A percentile compares a stretch with the other conserved stretches of the same genome.
These are phyloP conservation scores for Platanus orientalis DNA, from an alignment of 164 flowering plant species.

Conservation along the genomic window DNA sequence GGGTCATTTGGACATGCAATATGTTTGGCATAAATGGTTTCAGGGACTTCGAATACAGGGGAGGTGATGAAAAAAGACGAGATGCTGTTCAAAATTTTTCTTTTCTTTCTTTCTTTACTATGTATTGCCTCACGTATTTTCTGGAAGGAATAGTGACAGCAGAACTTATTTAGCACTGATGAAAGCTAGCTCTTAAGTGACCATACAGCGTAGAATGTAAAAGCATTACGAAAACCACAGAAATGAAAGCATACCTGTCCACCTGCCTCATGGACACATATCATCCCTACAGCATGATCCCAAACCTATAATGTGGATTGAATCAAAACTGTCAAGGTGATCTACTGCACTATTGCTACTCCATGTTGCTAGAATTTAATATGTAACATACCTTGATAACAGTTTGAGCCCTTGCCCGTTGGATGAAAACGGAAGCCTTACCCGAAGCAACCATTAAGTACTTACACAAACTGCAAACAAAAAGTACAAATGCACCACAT, in stretches of 20 bases:
- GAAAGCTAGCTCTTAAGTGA: not conserved
- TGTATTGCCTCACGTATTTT: too few relatives aligned
- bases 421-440: constrained; percentile 72
- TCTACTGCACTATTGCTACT: not conserved
- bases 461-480: constrained; percentile 72
- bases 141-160: not conserved
- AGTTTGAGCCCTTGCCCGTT: constrained; percentile 37
- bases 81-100: too few relatives aligned
- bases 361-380: not conserved
- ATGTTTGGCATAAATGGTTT: too few relatives aligned
- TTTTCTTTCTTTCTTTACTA: too few relatives aligned
- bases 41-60: too few relatives aligned
- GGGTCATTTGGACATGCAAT: not conserved
- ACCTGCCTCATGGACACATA: constrained; percentile 92
- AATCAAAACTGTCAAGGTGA: constrained; percentile 8
- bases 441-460: constrained; percentile 93
- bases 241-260: constrained; percentile 55
- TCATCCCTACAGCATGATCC: constrained; percentile 92
- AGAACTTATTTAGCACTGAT: not conserved
- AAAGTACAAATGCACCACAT: too few relatives aligned
- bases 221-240: not conserved
- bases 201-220: not conserved
- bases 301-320: constrained; percentile 43
- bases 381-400: constrained; percentile 54
- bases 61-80: too few relatives aligned